These are phyloP conservation scores for Golubevia pallescens DNA, from an alignment of 1,284 basidiomycete genomes.

Conservation along the genomic window DNA sequence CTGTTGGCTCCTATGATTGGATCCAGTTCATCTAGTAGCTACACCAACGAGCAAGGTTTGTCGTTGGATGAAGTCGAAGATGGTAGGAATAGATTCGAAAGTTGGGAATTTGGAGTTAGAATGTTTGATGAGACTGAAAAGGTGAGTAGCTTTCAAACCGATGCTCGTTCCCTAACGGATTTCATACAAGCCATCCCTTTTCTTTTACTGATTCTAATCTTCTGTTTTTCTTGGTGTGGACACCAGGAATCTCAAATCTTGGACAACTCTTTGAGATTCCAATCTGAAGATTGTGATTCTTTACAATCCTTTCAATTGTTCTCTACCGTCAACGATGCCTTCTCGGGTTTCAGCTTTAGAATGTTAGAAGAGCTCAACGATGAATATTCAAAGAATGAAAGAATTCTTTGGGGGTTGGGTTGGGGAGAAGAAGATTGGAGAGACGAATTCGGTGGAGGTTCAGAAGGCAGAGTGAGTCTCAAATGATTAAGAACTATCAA, in stretches of 20 bases:
- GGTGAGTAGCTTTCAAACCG: not conserved
- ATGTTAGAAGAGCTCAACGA: constrained; percentile 41
- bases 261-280: constrained; percentile 25
- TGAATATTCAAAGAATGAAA: constrained; percentile 46
- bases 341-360: constrained; percentile 30
- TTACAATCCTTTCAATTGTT: constrained; percentile 38
- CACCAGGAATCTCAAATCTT: no score
- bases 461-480: not conserved
- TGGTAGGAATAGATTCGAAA: not conserved
- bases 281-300: constrained; percentile 49
- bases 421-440: constrained; percentile 25
- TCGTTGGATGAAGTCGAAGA: not conserved
- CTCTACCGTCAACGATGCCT: constrained; percentile 40
- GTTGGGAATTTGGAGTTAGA: not conserved
- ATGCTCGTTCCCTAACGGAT: not conserved
- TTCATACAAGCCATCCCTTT: not conserved
- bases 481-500: no score
- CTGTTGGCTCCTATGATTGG: not conserved
- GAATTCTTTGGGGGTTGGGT: constrained; percentile 23
- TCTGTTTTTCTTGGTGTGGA: no score
- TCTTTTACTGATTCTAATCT: not conserved
- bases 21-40: not conserved
- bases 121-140: not conserved
- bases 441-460: constrained; percentile 1
- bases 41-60: not conserved